Evolutionary conservation across 768 basidiomycete genomes (phyloP).

Genomic region (Tricholoma hemisulphureum): DNA sequence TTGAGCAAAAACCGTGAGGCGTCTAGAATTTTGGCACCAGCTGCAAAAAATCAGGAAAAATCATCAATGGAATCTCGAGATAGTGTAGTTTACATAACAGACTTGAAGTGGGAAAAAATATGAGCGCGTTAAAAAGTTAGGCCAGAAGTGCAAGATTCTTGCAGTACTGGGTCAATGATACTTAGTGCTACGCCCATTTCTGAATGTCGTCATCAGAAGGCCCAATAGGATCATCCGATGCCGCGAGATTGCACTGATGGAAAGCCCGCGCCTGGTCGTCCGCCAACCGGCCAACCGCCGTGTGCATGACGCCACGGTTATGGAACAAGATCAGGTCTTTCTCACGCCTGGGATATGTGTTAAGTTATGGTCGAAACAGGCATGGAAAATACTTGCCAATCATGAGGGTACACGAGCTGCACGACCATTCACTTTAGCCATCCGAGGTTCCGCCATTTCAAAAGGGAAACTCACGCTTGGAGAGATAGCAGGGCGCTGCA

Average conservation of each 20-base stretch:
- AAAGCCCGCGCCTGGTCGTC: constrained; percentile 69
- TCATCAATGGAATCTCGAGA: too few relatives aligned
- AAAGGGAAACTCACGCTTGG: constrained; percentile 49
- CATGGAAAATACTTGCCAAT: constrained; percentile 54
- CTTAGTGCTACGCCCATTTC: constrained; percentile 59
- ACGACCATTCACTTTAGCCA: not conserved
- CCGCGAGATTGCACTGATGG: constrained; percentile 88
- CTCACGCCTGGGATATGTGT: constrained; percentile 32
- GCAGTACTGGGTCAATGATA: too few relatives aligned
- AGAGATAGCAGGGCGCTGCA: constrained; percentile 88
- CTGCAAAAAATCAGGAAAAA: too few relatives aligned
- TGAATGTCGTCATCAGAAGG: constrained; percentile 66
- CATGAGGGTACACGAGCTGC: constrained; percentile 83
- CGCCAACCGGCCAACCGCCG: constrained; percentile 76
- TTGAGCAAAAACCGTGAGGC: too few relatives aligned
- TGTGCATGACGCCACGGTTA: constrained; percentile 79
- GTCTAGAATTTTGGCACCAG: too few relatives aligned
- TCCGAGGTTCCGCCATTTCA: not conserved
- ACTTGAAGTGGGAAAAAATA: too few relatives aligned
- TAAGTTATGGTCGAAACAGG: not conserved
- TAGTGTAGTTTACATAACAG: too few relatives aligned
- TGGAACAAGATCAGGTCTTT: constrained; percentile 84
- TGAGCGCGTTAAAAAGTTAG: too few relatives aligned
- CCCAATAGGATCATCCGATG: constrained; percentile 66
- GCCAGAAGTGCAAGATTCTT: too few relatives aligned